A percentile compares a stretch with the other conserved stretches of the same genome.
Conservation (phyloP, 306 rosid species). For the Acacia confusa region DNA sequence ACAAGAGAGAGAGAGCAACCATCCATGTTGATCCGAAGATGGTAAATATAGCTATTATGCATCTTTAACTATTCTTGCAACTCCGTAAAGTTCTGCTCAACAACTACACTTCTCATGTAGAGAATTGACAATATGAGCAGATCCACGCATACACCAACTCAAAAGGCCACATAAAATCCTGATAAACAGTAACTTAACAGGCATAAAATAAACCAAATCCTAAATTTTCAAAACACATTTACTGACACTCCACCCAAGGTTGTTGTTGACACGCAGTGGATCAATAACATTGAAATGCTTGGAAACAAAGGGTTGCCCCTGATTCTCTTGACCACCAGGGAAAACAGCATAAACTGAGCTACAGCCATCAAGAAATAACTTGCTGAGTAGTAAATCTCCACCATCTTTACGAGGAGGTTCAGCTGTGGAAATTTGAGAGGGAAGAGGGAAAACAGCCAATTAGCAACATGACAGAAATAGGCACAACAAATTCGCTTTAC, state of each 20-base stretch:
- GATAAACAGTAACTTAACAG: background rate
- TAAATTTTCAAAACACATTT: conserved; percentile 61
- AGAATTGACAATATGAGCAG: conserved; percentile 11
- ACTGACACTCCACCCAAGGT: conserved; percentile 99
- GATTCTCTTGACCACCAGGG: conserved; percentile 85
- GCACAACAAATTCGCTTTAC: conserved; percentile 9
- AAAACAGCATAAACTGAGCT: conserved; percentile 79
- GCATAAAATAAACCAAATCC: conserved; percentile 13
- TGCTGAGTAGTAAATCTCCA: conserved; percentile 87
- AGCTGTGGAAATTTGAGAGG: conserved; percentile 50
- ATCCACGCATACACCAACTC: conserved; percentile 14
- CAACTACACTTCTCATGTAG: background rate
- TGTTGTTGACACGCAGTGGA: conserved; percentile 94
- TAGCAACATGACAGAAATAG: background rate
- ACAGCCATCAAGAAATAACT: conserved; percentile 78
- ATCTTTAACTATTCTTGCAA: conserved; percentile 8
- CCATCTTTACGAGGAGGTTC: conserved; percentile 95
- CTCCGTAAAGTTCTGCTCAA: conserved; percentile 8
- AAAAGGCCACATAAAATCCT: background rate
- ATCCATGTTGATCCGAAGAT: background rate
- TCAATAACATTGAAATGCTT: conserved; percentile 96
- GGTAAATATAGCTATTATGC: background rate
- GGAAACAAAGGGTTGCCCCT: conserved; percentile 84
- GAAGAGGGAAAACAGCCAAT: conserved; percentile 23
- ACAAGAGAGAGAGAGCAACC: background rate